A percentile compares a stretch with the other conserved stretches of the same genome.
Conservation (phyloP, 2,329 filamentous ascomycete genomes). For the Phaeophleospora eucalypticola region DNA sequence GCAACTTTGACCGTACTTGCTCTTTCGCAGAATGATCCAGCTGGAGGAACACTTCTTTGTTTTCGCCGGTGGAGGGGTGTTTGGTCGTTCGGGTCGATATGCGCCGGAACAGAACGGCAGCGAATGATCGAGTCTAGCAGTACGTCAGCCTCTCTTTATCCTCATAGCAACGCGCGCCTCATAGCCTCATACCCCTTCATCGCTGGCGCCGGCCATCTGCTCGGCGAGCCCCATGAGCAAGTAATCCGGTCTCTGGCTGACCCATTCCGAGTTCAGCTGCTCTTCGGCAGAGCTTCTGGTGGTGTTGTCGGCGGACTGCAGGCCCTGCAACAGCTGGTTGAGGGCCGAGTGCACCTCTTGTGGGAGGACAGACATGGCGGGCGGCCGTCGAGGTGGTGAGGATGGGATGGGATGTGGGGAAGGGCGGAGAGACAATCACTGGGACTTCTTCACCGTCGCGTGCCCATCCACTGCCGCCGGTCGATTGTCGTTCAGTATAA, state of each 20-base stretch:
- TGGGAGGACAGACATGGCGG: constrained; percentile 65
- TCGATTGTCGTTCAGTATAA: too few species aligned
- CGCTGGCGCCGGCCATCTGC: constrained; percentile 75
- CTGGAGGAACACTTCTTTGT: constrained; percentile 79
- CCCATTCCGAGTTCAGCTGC: constrained; percentile 87
- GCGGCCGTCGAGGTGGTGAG: not conserved
- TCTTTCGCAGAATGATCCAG: constrained; percentile 68
- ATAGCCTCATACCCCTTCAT: constrained; percentile 59
- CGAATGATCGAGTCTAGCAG: constrained; percentile 76
- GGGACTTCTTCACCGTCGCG: not conserved
- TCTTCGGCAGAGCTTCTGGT: constrained; percentile 84
- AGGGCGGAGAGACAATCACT: not conserved
- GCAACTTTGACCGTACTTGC: constrained; percentile 77
- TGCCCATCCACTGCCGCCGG: not conserved
- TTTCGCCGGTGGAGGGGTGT: constrained; percentile 61
- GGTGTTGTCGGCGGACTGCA: constrained; percentile 85
- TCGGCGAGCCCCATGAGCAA: constrained; percentile 91
- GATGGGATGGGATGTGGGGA: not conserved
- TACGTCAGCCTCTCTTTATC: constrained; percentile 7
- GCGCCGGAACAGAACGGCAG: constrained; percentile 88
- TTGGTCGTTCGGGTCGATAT: constrained; percentile 88
- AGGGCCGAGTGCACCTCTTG: constrained; percentile 81
- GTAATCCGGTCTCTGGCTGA: constrained; percentile 72
- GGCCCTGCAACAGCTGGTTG: constrained; percentile 76
- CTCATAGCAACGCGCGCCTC: not conserved